phyloP scores from a whole-genome alignment of 805 yeast species.

The Zygoascus ofunaensis region DNA sequence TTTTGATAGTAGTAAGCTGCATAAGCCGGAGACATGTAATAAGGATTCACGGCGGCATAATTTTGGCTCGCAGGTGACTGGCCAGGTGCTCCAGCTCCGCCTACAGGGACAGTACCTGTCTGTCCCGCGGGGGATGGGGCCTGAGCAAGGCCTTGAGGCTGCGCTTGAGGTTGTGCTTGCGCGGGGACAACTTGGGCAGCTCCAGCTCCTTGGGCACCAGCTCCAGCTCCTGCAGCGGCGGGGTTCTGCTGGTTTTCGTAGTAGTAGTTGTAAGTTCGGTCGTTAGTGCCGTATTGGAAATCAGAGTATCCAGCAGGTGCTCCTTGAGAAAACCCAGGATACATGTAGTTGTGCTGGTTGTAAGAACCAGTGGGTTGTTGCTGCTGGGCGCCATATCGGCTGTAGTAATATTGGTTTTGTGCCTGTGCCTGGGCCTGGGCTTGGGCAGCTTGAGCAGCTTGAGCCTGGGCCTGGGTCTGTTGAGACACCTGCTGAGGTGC shows the following conservation, averaged over 20 bases:
- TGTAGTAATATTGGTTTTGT: slow-evolving; percentile 15
- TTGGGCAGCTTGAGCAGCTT: slow-evolving; percentile 16
- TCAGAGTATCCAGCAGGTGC: slow-evolving; percentile 16
- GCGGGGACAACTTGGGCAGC: slow-evolving; percentile 8
- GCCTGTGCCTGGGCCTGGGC: slow-evolving; percentile 12
- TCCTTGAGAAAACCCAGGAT: slow-evolving; percentile 11
- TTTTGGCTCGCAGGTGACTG: slow-evolving; percentile 12
- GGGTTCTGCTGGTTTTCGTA: slow-evolving; percentile 17
- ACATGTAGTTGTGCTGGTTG: slow-evolving; percentile 14
- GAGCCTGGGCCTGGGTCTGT: slow-evolving; percentile 11
- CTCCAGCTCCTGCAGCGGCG: slow-evolving; percentile 7
- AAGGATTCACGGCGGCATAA: slow-evolving; percentile 14
- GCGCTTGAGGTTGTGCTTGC: slow-evolving; percentile 21
- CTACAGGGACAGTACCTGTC: slow-evolving; percentile 9
- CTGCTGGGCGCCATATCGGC: slow-evolving; percentile 12
- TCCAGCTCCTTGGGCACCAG: background rate
- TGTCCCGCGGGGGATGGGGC: slow-evolving; percentile 17
- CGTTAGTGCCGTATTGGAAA: slow-evolving; percentile 14
- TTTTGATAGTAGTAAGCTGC: slow-evolving; percentile 22
- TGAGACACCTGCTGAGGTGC: slow-evolving; percentile 3
- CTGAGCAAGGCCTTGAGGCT: slow-evolving; percentile 17
- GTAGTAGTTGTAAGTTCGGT: slow-evolving; percentile 14
- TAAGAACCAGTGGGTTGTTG: slow-evolving; percentile 1
- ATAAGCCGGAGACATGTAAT: slow-evolving; percentile 21
- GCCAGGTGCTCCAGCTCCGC: slow-evolving; percentile 9